Percentiles rank a stretch among this genome's conserved stretches.
phyloP scores from a whole-genome alignment of 805 yeast species.

The Metschnikowia lunata region DNA sequence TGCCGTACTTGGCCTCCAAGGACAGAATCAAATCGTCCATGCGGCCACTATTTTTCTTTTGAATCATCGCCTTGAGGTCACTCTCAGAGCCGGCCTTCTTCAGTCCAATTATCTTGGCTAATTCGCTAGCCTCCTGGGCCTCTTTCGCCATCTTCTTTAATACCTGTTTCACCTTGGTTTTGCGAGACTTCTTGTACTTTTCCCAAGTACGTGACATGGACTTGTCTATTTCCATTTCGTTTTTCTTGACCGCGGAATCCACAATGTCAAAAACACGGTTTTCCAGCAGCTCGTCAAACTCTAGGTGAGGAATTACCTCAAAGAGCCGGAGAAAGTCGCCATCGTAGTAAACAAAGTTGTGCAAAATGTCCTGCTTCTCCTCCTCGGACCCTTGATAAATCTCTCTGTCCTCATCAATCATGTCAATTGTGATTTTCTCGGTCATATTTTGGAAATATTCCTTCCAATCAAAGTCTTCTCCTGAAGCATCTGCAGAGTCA shows the following conservation, averaged over 20 bases:
- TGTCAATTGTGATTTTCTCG: slow-evolving; percentile 54
- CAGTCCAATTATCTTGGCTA: slow-evolving; percentile 35
- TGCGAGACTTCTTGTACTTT: slow-evolving; percentile 47
- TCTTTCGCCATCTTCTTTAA: slow-evolving; percentile 54
- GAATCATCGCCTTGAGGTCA: slow-evolving; percentile 48
- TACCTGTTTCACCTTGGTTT: slow-evolving; percentile 44
- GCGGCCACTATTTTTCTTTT: slow-evolving; percentile 38
- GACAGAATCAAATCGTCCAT: slow-evolving; percentile 44
- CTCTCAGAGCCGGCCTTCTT: slow-evolving; percentile 26
- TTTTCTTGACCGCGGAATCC: slow-evolving; percentile 34
- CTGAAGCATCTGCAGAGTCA: slow-evolving; percentile 28
- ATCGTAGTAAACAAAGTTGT: slow-evolving; percentile 49
- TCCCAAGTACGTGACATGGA: slow-evolving; percentile 41
- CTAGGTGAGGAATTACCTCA: slow-evolving; percentile 76
- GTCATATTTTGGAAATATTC: slow-evolving; percentile 48
- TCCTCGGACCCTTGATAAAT: slow-evolving; percentile 61
- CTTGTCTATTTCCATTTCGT: slow-evolving; percentile 31
- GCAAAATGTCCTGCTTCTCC: slow-evolving; percentile 58
- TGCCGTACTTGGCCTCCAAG: slow-evolving; percentile 49
- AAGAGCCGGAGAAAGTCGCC: slow-evolving; percentile 71
- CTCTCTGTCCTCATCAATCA: slow-evolving; percentile 63
- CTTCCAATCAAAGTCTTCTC: slow-evolving; percentile 51
- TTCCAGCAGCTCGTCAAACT: slow-evolving; percentile 56
- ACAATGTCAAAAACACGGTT: slow-evolving; percentile 53
- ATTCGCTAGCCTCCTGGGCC: slow-evolving; percentile 56